Evolutionary conservation across 176 grass and related monocot genomes (phyloP), one percentile per base, ranked within the genome.

Genomic region (Triticum timopheevii): DNA sequence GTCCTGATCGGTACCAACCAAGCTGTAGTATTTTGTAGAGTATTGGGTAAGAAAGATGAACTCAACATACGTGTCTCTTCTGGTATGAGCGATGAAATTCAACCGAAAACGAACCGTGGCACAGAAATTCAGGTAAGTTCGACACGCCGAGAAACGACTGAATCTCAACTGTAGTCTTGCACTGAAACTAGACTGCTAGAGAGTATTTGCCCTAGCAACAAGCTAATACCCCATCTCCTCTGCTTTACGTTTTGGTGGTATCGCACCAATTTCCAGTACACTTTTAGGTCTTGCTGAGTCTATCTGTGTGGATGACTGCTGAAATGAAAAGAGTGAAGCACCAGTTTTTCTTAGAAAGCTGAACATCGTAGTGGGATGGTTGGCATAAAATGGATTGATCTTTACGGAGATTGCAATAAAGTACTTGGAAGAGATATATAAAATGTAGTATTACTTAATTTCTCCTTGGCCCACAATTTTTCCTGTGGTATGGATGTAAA

Each of bases 161-260:
- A 75, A 75, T 19, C 42, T 75, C 72, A 28, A 74, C n/a, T 45
- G 12, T 6, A 4, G 40, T 47, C 40, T 47, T 74, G 71, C 23
- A 40, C 17, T 72, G 81, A 42, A 38, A 73, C 16, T 69, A 28
- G 81, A 61, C 49, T 39, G 22, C 4, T 74, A 10, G 10, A 28
- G 13, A 25, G 54, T 83, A 17, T 75, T 84, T 84, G 36, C 69
- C 82, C 6, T 84, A 75, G 82, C 19, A 64, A 64, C 82, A 33
- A 44, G 39, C 56, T 59, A 59, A 1, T 3, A 3, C 56, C 7
- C 0, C 56, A 22, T 59, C 3, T 59, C 40, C 78, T 45, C 10
- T 17, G 36, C 59, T 66, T 66, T 52, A 66, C 42, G 15, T 65
- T 82, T 58, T 36, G 61, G 72, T 52, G 9, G 40, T 28, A 85